Evolutionary conservation across 2,329 filamentous ascomycete species (phyloP).

Genomic region (Didymella glomerata): DNA sequence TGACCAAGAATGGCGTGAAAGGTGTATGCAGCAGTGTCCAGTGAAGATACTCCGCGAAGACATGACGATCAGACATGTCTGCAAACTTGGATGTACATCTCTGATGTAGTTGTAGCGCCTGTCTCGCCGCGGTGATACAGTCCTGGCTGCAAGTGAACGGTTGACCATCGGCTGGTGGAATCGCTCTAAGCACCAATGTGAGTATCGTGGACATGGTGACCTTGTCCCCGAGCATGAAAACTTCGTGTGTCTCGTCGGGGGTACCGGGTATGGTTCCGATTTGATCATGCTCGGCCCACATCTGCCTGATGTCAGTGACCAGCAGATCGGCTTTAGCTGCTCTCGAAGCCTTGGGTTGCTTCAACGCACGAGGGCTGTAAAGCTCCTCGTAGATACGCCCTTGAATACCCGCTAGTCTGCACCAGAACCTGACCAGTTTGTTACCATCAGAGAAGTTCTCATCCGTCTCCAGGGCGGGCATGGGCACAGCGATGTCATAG

Average conservation of each 20-base stretch:
- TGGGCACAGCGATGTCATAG: slow-evolving; percentile 38
- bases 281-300: slow-evolving; percentile 18
- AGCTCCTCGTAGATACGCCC: slow-evolving; percentile 48
- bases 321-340: slow-evolving; percentile 19
- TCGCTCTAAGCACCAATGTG: slow-evolving; percentile 46
- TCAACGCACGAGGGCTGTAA: slow-evolving; percentile 42
- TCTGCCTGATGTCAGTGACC: slow-evolving; percentile 18
- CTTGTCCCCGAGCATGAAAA: slow-evolving; percentile 37
- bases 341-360: slow-evolving; percentile 14
- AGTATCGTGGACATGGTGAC: slow-evolving; percentile 50
- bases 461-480: slow-evolving; percentile 21
- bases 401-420: slow-evolving; percentile 34
- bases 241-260: slow-evolving; percentile 43
- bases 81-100: slow-evolving; percentile 14
- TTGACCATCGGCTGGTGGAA: slow-evolving; percentile 28
- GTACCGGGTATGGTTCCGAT: slow-evolving; percentile 19
- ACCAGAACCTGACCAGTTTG: slow-evolving; percentile 9
- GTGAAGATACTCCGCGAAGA: slow-evolving; percentile 39
- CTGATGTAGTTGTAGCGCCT: slow-evolving; percentile 48
- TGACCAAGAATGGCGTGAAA: slow-evolving; percentile 38
- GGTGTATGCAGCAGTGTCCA: slow-evolving; percentile 35
- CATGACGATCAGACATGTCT: slow-evolving; percentile 12
- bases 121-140: slow-evolving; percentile 46
- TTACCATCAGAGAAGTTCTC: slow-evolving; percentile 25
- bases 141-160: slow-evolving; percentile 32